These are phyloP conservation scores for Epichloe sibirici DNA, from an alignment of 2,329 filamentous ascomycete species.

Conservation along the genomic window DNA sequence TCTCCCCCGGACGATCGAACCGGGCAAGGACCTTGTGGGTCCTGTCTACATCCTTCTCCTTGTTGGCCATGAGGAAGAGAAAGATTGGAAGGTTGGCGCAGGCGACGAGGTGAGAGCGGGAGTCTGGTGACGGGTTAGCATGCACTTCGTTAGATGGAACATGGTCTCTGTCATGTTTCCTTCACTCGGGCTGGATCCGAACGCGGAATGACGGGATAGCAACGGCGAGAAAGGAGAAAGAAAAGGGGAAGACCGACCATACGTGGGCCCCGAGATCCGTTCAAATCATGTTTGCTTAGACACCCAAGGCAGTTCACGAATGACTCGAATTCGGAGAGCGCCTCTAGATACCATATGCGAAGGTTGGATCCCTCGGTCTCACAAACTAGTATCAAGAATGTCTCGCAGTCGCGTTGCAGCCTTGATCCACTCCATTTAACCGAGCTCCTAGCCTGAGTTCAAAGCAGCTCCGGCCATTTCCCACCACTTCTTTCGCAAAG, in stretches of 20 bases:
- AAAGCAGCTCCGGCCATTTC: constrained; percentile 17
- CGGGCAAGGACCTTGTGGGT: background rate
- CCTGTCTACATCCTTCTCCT: background rate
- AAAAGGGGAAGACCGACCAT: background rate
- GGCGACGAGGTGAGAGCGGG: constrained; percentile 30
- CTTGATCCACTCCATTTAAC: constrained; percentile 24
- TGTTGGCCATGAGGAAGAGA: constrained; percentile 28
- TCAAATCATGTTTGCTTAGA: background rate
- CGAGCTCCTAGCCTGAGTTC: constrained; percentile 22
- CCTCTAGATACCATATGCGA: constrained; percentile 20
- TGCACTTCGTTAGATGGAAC: no score
- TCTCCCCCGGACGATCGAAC: background rate
- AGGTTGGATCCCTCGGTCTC: constrained; percentile 22
- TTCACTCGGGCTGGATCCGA: no score
- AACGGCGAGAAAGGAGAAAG: background rate
- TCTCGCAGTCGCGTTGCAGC: constrained; percentile 20
- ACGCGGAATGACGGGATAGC: no score
- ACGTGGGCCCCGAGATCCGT: background rate
- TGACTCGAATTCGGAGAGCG: constrained; percentile 22
- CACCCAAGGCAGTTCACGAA: constrained; percentile 15
- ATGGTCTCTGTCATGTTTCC: no score
- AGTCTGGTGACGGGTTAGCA: constrained; percentile 8
- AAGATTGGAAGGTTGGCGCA: constrained; percentile 37
- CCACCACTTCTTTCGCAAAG: constrained; percentile 19
- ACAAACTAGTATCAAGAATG: constrained; percentile 22